phyloP scores from a whole-genome alignment of 495 filamentous ascomycete species.

The Aspergillus sclerotioniger region DNA sequence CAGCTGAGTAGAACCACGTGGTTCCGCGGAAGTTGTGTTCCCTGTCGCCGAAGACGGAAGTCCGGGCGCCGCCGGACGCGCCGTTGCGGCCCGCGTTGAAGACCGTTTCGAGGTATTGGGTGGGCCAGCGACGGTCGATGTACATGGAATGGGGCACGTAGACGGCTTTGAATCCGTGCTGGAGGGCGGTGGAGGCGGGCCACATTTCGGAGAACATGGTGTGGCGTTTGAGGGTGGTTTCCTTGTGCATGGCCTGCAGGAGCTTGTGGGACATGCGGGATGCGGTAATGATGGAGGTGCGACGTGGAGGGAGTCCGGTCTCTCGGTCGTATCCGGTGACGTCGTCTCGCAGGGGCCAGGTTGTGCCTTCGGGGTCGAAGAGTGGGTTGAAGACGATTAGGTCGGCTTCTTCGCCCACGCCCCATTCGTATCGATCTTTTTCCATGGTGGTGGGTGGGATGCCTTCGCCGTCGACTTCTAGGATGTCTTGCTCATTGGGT shows the following conservation, averaged over 20 bases:
- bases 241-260: slow-evolving; percentile 82
- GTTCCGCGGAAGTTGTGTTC: slow-evolving; percentile 88
- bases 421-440: slow-evolving; percentile 82
- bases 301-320: slow-evolving; percentile 67
- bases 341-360: slow-evolving; percentile 83
- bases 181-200: slow-evolving; percentile 79
- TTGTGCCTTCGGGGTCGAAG: slow-evolving; percentile 85
- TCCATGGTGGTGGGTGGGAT: slow-evolving; percentile 69
- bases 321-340: slow-evolving; percentile 84
- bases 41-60: slow-evolving; percentile 75
- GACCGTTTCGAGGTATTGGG: slow-evolving; percentile 70
- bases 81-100: slow-evolving; percentile 87
- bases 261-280: slow-evolving; percentile 79
- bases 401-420: slow-evolving; percentile 89
- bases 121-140: slow-evolving; percentile 88
- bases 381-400: slow-evolving; percentile 91
- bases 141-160: slow-evolving; percentile 89
- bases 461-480: slow-evolving; percentile 66
- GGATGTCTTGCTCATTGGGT: slow-evolving; percentile 63
- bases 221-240: slow-evolving; percentile 76
- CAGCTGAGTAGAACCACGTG: slow-evolving; percentile 94
- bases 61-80: slow-evolving; percentile 68
- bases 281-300: slow-evolving; percentile 84
- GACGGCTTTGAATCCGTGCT: slow-evolving; percentile 94
- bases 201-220: slow-evolving; percentile 97